These are phyloP conservation scores for Alternaria sp. DNA, from an alignment of 2,329 filamentous ascomycete species.

Conservation along the genomic window DNA sequence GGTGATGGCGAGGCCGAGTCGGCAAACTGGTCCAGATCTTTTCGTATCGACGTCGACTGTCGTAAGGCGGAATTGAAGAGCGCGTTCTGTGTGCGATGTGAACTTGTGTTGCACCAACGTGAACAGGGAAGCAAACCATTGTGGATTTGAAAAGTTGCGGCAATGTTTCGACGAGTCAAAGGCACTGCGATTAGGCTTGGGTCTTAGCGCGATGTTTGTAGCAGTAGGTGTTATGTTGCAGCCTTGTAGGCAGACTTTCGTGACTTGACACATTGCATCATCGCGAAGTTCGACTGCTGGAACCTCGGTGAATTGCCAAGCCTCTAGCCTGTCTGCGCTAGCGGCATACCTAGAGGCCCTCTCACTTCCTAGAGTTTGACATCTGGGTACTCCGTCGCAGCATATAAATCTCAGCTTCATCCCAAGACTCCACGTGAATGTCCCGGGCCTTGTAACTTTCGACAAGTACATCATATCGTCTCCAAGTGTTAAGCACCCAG, in stretches of 20 bases:
- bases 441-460: neutral
- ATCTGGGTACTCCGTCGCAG: neutral
- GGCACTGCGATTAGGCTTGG: too few species aligned
- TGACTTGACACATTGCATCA: conserved; percentile 48
- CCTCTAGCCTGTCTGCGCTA: neutral
- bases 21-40: conserved; percentile 76
- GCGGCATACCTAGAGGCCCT: neutral
- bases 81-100: conserved; percentile 67
- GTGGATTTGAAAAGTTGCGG: neutral
- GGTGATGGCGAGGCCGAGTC: conserved; percentile 66
- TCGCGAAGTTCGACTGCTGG: conserved; percentile 20
- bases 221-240: neutral
- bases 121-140: conserved; percentile 30
- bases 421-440: neutral
- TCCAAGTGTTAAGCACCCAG: neutral
- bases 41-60: conserved; percentile 81
- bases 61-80: conserved; percentile 87
- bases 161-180: neutral
- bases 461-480: neutral
- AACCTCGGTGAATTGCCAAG: conserved; percentile 25
- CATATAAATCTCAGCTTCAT: neutral
- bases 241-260: conserved; percentile 23
- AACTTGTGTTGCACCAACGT: conserved; percentile 8
- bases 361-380: neutral
- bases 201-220: neutral